Evolutionary conservation across 352 stramenopile genomes (phyloP), one percentile per base, ranked within the genome.

Genomic region (Globisporangium okanoganense): DNA sequence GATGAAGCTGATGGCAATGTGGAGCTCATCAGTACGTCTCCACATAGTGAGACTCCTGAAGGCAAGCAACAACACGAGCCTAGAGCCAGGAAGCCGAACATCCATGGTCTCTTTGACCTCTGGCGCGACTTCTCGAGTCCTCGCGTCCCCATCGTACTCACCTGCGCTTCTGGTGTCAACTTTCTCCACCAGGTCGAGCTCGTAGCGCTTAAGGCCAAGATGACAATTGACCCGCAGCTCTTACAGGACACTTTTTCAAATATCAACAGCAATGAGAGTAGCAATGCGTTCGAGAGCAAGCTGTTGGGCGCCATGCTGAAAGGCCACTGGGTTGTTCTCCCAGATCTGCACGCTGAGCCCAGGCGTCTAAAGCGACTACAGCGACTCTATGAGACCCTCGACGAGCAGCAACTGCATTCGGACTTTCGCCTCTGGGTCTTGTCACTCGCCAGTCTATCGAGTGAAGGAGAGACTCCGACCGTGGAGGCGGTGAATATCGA

Each of bases 361-460:
- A 16, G 57, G 2, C 73, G 67, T 33, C 33, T 78, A 6, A 9
- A 24, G 2, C 64, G 67, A 22, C 36, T 91, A 0, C 43, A 59
- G 38, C 61, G 25, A 0, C 61, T 87, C 3, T 77, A 83, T 14
- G 53, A 78, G 13, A 59, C 47, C 2, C 65, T 86, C 0, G 47
- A 73, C 9, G 58, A 62, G 7, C 56, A 70, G 0, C 62, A 72
- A 0, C 47, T 61, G 6, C 82, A 91, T 24, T 69, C 75, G 0
- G 82, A 91, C 38, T 91, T 89, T 43, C 79, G 82, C 4, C 54
- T 91, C 10, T 91, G 82, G 79, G 33, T 85, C 18, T 89, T 75
- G 12, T 45, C 51, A 5, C 31, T 62, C 18, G 8, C 5, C 33
- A 36, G 0, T 35, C 25, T 14, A 5, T 2, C 16, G 8, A 22